Base-by-base conservation (phyloP, 192 early-diverging fungal species). In the Linnemannia hyalina region DNA sequence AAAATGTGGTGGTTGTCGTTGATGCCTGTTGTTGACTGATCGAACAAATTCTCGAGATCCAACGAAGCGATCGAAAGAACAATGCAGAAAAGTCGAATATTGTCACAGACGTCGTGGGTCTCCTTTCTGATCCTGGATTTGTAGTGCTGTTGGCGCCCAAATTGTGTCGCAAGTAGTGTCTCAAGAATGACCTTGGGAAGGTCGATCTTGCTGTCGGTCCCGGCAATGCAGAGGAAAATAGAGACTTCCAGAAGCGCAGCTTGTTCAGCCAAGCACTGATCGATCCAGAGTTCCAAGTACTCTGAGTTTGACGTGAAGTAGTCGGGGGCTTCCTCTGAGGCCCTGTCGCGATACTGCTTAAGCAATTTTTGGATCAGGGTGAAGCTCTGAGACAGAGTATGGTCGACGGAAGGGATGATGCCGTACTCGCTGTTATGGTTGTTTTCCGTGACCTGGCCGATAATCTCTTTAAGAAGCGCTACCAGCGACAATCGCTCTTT, bases 261-360 rank as follows among this genome's bases (percentile, higher is more conserved):
- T 68, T 91, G 89, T 57, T 91, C 90, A 22, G 74, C 85, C 32
- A 91, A 52, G 3, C 77, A 81, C 40, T 91, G 90, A 20, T 80
- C 80, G 44, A 88, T 88, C 88, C 88, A 89, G 16, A 81, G 71
- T 5, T 72, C 73, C 16, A 84, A 38, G 36, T 80, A 80, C 3
- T 74, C 75, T 8, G 85, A 10, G 18, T 77, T 74, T n/a, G 73
- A 41, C 3, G 73, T 46, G 13, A 88, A 84, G 35, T 77, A 80
- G 1, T 80, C 75, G 29, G 88, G 82, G 20, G 87, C 86, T 11
- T 57, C 54, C 38, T 74, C 73, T 11, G 76, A 65, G 26, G 80
- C 75, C 5, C 81, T 74, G 16, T 70, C 40, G 32, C 26, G 77
- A 41, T 71, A 86, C 38, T 86, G 84, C 4, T 22, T 4, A 6